Percentiles rank a stretch among this genome's conserved stretches.
phyloP scores from a whole-genome alignment of 305 asterid species.

The Solanum chacoense region DNA sequence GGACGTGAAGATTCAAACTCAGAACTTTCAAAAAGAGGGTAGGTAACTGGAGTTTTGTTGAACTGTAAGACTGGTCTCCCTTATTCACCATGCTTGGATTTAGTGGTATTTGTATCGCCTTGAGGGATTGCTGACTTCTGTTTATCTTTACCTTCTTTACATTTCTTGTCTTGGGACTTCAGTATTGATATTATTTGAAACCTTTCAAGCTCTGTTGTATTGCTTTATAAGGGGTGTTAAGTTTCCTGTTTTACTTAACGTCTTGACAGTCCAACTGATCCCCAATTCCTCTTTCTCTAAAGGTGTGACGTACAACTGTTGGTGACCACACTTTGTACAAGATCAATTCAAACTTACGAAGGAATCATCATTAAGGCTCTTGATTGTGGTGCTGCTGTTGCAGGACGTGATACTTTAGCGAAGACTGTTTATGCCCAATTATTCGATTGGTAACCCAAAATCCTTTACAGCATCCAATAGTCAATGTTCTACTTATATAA shows the following conservation, averaged over 20 bases:
- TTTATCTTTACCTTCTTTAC: background rate
- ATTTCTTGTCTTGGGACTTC: background rate
- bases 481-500: background rate
- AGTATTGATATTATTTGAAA: background rate
- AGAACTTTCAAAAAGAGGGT: background rate
- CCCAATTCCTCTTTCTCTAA: conserved; percentile 5
- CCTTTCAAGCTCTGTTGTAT: background rate
- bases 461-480: conserved; percentile 2
- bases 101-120: background rate
- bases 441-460: conserved; percentile 62
- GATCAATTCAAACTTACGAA: conserved; percentile 87
- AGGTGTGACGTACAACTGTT: conserved; percentile 82
- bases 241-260: background rate
- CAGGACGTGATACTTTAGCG: conserved; percentile 97
- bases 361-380: conserved; percentile 80
- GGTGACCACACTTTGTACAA: conserved; percentile 79
- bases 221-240: background rate
- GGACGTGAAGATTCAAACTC: background rate
- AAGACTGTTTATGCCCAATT: conserved; percentile 86
- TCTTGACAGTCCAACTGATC: background rate
- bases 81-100: background rate
- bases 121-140: background rate
- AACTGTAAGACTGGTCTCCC: background rate
- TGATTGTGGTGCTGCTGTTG: conserved; percentile 79
- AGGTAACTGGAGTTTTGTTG: background rate